phyloP scores from a whole-genome alignment of 352 stramenopile species.

The Phytophthora pisi region DNA sequence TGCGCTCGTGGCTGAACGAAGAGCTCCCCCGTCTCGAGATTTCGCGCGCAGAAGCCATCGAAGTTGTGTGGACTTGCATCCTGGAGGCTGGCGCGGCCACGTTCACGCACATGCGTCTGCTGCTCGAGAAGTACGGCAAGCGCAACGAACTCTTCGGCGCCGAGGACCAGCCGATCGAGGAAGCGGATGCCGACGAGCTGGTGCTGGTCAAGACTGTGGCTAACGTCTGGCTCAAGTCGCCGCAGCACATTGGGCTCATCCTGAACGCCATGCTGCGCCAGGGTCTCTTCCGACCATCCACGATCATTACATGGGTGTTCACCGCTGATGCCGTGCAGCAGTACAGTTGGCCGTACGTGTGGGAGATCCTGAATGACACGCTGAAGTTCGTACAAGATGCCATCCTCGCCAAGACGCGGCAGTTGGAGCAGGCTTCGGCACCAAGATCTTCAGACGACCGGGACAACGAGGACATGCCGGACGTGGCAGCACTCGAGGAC shows the following conservation, averaged over 20 bases:
- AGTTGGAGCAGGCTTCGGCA: slow-evolving; percentile 36
- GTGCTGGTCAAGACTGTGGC: slow-evolving; percentile 71
- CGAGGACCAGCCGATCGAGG: slow-evolving; percentile 35
- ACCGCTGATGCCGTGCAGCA: slow-evolving; percentile 82
- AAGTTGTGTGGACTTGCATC: slow-evolving; percentile 81
- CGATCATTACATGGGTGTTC: slow-evolving; percentile 83
- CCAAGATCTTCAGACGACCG: slow-evolving; percentile 35
- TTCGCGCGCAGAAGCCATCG: slow-evolving; percentile 52
- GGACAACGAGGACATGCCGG: slow-evolving; percentile 60
- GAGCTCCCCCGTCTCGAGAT: slow-evolving; percentile 51
- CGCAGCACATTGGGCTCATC: slow-evolving; percentile 83
- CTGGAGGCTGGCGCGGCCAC: slow-evolving; percentile 78
- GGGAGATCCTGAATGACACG: slow-evolving; percentile 80
- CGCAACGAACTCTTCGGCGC: slow-evolving; percentile 52
- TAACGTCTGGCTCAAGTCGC: slow-evolving; percentile 82
- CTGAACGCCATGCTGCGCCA: slow-evolving; percentile 83
- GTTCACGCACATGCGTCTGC: slow-evolving; percentile 82
- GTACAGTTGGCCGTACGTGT: slow-evolving; percentile 90
- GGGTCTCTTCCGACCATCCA: slow-evolving; percentile 63
- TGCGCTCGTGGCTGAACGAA: slow-evolving; percentile 71
- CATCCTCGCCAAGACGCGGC: slow-evolving; percentile 42
- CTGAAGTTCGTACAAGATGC: slow-evolving; percentile 57
- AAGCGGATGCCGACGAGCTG: slow-evolving; percentile 48
- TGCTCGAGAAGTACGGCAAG: slow-evolving; percentile 82
- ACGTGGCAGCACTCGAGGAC: slow-evolving; percentile 51